Conservation (phyloP, 441 rosid species). For the Brassica balearica region DNA sequence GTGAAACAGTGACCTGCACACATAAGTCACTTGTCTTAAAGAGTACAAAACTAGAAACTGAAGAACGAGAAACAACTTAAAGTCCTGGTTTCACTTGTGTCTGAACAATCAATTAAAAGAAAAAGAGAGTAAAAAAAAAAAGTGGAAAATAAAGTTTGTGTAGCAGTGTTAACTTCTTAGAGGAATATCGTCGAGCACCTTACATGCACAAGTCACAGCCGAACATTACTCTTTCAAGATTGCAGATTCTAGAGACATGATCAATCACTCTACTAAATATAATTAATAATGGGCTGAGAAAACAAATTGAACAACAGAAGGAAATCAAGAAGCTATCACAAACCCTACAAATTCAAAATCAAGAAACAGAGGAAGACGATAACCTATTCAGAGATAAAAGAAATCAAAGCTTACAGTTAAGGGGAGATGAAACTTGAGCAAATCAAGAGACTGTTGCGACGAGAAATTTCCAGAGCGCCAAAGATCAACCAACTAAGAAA, state of each 20-base stretch:
- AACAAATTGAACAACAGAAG: neutral
- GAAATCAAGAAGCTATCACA: neutral
- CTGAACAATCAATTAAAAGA: neutral
- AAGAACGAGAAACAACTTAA: neutral
- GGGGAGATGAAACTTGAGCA: neutral
- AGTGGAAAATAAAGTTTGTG: neutral
- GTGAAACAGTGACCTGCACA: neutral
- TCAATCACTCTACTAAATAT: neutral
- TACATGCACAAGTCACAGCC: neutral
- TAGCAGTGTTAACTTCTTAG: neutral
- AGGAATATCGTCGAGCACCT: conserved; percentile 1
- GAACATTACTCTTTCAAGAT: neutral
- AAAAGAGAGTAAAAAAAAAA: neutral
- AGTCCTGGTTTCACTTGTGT: neutral
- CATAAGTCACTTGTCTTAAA: neutral
- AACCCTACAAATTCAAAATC: conserved; percentile 3
- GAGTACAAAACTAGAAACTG: neutral
- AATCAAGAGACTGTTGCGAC: conserved; percentile 27
- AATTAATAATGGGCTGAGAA: neutral
- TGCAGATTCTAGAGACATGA: neutral
- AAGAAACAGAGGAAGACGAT: neutral
- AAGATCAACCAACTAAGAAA: conserved; percentile 7
- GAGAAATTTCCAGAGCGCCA: conserved; percentile 26
- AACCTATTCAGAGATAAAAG: neutral
- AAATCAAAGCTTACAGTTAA: neutral